Conservation (phyloP, 768 basidiomycete genomes). For the Mycena filopes region DNA sequence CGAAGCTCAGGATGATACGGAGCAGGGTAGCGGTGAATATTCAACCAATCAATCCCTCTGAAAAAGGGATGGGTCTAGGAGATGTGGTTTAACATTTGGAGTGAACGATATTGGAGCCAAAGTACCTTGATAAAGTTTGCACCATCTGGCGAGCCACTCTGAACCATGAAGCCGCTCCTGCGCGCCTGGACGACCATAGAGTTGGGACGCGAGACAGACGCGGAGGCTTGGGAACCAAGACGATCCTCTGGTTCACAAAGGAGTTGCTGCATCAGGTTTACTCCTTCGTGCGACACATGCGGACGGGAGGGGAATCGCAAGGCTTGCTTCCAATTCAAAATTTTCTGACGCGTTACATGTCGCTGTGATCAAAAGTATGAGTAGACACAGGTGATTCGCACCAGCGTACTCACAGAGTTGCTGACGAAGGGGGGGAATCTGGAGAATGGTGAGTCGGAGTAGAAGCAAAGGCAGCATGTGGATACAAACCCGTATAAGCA, state of each 20-base stretch:
- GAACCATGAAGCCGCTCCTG: slow-evolving; percentile 76
- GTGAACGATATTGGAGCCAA: slow-evolving; percentile 14
- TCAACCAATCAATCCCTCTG: slow-evolving; percentile 88
- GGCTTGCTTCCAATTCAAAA: slow-evolving; percentile 93
- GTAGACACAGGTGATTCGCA: slow-evolving; percentile 21
- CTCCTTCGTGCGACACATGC: slow-evolving; percentile 85
- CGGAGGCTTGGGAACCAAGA: slow-evolving; percentile 78
- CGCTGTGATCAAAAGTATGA: slow-evolving; percentile 59
- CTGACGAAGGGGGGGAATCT: slow-evolving; percentile 97
- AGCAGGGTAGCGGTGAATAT: slow-evolving; percentile 84
- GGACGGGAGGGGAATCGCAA: slow-evolving; percentile 89
- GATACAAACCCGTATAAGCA: slow-evolving; percentile 86
- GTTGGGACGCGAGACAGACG: slow-evolving; percentile 79
- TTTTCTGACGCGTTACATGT: slow-evolving; percentile 96
- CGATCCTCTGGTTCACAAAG: slow-evolving; percentile 97
- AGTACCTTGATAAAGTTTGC: slow-evolving; percentile 88
- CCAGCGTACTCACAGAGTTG: slow-evolving; percentile 74
- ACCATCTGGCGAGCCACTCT: slow-evolving; percentile 72
- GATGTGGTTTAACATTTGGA: slow-evolving; percentile 16
- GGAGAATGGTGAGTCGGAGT: slow-evolving; percentile 18
- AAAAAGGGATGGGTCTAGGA: slow-evolving; percentile 89
- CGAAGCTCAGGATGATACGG: slow-evolving; percentile 90
- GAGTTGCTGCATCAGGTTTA: slow-evolving; percentile 87
- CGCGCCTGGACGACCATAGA: slow-evolving; percentile 79
- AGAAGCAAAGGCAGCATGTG: slow-evolving; percentile 26